Percentiles rank a stretch among this genome's conserved stretches.
These are phyloP conservation scores for Pyrenula massariospora DNA, from an alignment of 495 filamentous ascomycete species.

Conservation along the genomic window DNA sequence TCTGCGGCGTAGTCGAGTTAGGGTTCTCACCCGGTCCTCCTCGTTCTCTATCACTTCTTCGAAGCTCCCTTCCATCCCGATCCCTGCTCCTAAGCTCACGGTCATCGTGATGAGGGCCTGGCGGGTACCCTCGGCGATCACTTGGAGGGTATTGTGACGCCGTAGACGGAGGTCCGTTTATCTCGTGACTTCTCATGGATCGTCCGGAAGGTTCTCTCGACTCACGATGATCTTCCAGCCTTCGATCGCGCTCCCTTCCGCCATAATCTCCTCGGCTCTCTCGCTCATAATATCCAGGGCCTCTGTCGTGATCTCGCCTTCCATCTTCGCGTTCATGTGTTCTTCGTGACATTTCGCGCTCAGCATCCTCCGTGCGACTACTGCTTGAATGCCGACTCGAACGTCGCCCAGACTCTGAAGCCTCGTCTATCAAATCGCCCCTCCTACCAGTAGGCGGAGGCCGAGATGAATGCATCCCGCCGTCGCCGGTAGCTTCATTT, in stretches of 20 bases:
- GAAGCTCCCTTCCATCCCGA: conserved; percentile 26
- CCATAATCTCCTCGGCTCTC: conserved; percentile 20
- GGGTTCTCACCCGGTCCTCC: conserved; percentile 20
- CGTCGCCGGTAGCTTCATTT: conserved; percentile 5
- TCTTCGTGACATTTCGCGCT: conserved; percentile 7
- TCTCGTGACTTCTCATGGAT: conserved; percentile 17
- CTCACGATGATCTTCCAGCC: conserved; percentile 26
- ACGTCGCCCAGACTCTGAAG: conserved; percentile 16
- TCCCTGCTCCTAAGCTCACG: conserved; percentile 7
- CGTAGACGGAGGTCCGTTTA: conserved; percentile 17
- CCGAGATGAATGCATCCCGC: conserved; percentile 9
- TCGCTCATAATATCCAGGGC: conserved; percentile 18
- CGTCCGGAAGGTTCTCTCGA: conserved; percentile 19
- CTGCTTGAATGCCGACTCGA: conserved; percentile 12
- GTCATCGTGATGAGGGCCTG: conserved; percentile 24
- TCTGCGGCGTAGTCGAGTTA: conserved; percentile 4
- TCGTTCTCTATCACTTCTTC: conserved; percentile 27
- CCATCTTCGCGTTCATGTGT: conserved; percentile 3
- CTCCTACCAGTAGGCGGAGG: conserved; percentile 12
- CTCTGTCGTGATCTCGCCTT: background rate
- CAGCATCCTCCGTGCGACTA: conserved; percentile 6
- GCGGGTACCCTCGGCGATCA: conserved; percentile 13
- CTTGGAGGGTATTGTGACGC: conserved; percentile 19
- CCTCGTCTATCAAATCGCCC: conserved; percentile 22
- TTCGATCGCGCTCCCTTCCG: conserved; percentile 14